Conservation (phyloP, 139 green algal genomes). For the Eudorina sp. region DNA sequence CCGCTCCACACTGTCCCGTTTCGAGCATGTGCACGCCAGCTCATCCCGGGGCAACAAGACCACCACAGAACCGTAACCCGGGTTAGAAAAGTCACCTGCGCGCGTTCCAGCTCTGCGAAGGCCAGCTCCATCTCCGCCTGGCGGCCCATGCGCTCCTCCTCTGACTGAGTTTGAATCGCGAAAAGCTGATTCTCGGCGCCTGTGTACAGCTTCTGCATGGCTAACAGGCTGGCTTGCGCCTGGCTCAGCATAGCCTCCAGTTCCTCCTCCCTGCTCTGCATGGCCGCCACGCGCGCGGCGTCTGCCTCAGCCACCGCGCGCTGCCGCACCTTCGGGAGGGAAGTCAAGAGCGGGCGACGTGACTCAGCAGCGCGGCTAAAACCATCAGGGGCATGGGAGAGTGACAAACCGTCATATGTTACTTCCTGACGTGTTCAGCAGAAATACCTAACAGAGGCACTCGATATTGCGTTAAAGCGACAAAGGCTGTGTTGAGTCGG, state of each 20-base stretch:
- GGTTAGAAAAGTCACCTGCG: constrained; percentile 72
- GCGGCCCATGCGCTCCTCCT: constrained; percentile 73
- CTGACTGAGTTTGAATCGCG: constrained; percentile 75
- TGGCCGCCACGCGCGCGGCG: constrained; percentile 57
- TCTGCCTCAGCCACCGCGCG: constrained; percentile 70
- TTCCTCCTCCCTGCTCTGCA: constrained; percentile 71
- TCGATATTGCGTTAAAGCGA: no score
- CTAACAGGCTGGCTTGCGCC: constrained; percentile 66
- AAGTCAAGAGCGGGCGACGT: no score
- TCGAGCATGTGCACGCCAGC: no score
- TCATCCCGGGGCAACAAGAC: no score
- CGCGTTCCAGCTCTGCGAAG: constrained; percentile 69
- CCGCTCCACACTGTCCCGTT: no score
- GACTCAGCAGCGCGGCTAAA: no score
- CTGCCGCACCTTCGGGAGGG: constrained; percentile 62
- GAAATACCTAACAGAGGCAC: no score
- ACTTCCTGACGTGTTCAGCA: no score
- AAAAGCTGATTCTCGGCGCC: constrained; percentile 86
- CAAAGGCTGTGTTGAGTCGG: no score
- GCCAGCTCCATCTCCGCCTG: constrained; percentile 87
- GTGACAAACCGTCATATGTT: no score
- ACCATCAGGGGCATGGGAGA: no score
- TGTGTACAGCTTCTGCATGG: constrained; percentile 82
- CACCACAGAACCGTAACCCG: no score
- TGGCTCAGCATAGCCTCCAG: constrained; percentile 75